Conservation (phyloP, 768 basidiomycete species). For the Phaeotremella skinneri region DNA sequence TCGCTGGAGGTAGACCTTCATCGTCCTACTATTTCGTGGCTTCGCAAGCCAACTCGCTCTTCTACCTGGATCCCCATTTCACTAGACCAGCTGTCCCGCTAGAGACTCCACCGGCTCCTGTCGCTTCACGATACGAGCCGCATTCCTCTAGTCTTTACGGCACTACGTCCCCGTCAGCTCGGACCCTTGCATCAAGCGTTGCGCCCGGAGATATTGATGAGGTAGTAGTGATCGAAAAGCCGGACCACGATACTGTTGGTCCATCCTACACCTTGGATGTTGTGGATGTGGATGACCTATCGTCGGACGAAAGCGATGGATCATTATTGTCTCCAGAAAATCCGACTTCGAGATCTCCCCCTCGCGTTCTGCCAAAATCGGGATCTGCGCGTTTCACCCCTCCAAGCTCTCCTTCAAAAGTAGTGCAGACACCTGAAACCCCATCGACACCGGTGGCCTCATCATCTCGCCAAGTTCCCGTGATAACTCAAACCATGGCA, state of each 20-base stretch:
- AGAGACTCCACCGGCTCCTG: slow-evolving; percentile 32
- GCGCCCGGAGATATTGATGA: not conserved
- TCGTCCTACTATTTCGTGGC: slow-evolving; percentile 98
- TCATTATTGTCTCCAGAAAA: slow-evolving; percentile 15
- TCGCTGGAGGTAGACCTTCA: slow-evolving; percentile 93
- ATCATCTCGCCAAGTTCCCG: not conserved
- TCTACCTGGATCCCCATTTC: slow-evolving; percentile 58
- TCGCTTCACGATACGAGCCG: not conserved
- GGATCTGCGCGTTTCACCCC: slow-evolving; percentile 5
- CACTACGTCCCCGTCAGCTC: not conserved
- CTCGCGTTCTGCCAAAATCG: not conserved
- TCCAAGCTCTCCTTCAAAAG: not conserved
- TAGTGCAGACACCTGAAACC: not conserved
- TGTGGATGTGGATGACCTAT: slow-evolving; percentile 41
- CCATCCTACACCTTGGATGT: slow-evolving; percentile 28
- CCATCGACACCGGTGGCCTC: slow-evolving; percentile 20
- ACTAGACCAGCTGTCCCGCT: slow-evolving; percentile 73
- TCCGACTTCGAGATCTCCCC: slow-evolving; percentile 10
- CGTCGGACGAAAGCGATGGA: slow-evolving; percentile 28
- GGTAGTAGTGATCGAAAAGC: not conserved
- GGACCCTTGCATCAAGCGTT: not conserved
- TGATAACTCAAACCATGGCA: slow-evolving; percentile 7
- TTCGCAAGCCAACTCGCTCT: slow-evolving; percentile 76
- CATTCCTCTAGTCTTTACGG: not conserved
- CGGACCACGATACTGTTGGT: not conserved